phyloP scores from a whole-genome alignment of 805 yeast species.

The Candida insectorum region DNA sequence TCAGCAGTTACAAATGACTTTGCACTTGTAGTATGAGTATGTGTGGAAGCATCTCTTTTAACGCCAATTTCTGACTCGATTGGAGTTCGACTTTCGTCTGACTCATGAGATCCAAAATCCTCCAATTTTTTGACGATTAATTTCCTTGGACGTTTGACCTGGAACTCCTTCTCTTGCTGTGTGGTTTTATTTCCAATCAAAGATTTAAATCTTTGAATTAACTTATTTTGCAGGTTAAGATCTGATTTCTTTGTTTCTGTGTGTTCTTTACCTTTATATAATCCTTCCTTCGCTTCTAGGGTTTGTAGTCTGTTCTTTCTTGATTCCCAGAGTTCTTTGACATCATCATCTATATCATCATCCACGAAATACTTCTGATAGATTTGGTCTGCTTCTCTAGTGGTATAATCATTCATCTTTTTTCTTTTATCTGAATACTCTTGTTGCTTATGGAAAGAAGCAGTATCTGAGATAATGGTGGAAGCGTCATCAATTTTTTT shows the following conservation, averaged over 20 bases:
- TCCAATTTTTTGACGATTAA: too few relatives aligned
- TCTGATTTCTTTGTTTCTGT: too few relatives aligned
- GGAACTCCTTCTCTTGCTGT: conserved; percentile 20
- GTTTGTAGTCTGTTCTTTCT: conserved; percentile 25
- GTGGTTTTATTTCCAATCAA: too few relatives aligned
- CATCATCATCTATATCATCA: conserved; percentile 48
- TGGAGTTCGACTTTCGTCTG: too few relatives aligned
- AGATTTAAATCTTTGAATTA: too few relatives aligned
- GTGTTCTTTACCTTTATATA: too few relatives aligned
- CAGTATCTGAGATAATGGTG: conserved; percentile 7
- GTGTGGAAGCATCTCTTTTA: too few relatives aligned
- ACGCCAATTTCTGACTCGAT: too few relatives aligned
- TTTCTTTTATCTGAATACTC: conserved; percentile 14
- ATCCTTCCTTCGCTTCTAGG: neutral
- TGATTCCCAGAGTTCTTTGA: conserved; percentile 49
- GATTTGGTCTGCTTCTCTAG: conserved; percentile 58
- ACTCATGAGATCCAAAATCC: too few relatives aligned
- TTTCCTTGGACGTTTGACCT: conserved; percentile 38
- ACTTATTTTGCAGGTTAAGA: too few relatives aligned
- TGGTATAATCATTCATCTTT: conserved; percentile 47
- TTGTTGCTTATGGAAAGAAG: conserved; percentile 17
- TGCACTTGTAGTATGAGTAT: too few relatives aligned
- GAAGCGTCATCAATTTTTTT: neutral
- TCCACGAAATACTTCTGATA: conserved; percentile 38
- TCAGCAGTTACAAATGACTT: too few relatives aligned